Evolutionary conservation across 2,329 filamentous ascomycete genomes (phyloP), one percentile per base, ranked within the genome.

Genomic region (Xylariaceae sp.): DNA sequence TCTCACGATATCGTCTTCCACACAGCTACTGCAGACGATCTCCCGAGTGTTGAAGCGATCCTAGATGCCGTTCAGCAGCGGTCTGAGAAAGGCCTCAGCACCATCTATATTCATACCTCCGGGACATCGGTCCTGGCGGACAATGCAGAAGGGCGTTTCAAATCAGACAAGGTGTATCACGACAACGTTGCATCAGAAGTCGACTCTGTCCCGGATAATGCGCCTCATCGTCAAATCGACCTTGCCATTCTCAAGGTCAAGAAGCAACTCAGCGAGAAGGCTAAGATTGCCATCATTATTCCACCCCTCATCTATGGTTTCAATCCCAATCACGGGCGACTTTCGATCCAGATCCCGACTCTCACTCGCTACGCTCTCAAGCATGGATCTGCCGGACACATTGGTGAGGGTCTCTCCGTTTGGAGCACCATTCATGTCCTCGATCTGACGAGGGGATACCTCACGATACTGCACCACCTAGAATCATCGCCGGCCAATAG

Each of bases 71-170:
- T 81, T 48, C 61, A 71, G 46, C 61, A 73, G 50, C 73, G 77
- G 7, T 72, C 75, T 1, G 59, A 66, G 1, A 61, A 72, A 32
- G 70, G 69, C 10, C 70, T 74, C 23, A 54, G 54, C 20, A 78
- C 76, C 18, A 77, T 78, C 56, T 82, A 74, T 69, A 79, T 81
- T 53, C 79, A 81, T 62, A 81, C 79, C 2, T 76, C 73, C 6
- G 79, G 78, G 3, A 74, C 75, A 6, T 71, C 70, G 9, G 67
- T 78, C 6, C 59, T 80, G 2, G 69, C 67, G 49, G 78, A 80
- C 56, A 65, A 65, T 10, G 57, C 72, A 1, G 54, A 66, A 19
- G 75, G 75, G 16, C 58, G 59, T 14, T 71, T 57, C 48, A 72
- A 72, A 40, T 65, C 65, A 45, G 69, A 75, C 41, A 75, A 72